Percentiles rank a stretch among this genome's conserved stretches.
These are phyloP conservation scores for Sorghum bicolor DNA, from an alignment of 176 grass and related monocot species.

Conservation along the genomic window DNA sequence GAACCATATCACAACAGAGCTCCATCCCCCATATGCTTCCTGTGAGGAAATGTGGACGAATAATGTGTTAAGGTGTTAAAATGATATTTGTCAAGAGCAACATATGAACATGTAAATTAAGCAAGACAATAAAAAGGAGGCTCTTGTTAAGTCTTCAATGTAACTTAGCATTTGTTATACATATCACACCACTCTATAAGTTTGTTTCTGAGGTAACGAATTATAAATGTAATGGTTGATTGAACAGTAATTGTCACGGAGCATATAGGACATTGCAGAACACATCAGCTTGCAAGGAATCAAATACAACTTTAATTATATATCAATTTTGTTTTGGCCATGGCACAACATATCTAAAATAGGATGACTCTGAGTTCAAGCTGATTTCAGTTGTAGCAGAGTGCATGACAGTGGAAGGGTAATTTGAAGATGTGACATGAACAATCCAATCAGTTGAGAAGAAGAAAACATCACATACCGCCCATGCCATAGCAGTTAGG, in stretches of 20 bases:
- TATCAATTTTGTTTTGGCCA: neutral
- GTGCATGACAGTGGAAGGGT: neutral
- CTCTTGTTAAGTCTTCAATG: neutral
- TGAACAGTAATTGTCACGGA: neutral
- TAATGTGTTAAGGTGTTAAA: neutral
- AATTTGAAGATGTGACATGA: neutral
- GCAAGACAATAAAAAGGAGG: neutral
- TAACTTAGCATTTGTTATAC: neutral
- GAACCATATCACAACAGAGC: conserved; percentile 69
- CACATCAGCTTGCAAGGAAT: neutral
- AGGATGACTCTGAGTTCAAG: neutral
- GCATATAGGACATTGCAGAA: neutral
- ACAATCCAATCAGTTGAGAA: neutral
- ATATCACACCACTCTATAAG: neutral
- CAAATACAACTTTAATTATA: neutral
- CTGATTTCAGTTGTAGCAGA: conserved; percentile 5
- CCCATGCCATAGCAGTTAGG: conserved; percentile 95
- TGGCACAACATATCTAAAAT: neutral
- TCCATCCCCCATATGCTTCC: conserved; percentile 96
- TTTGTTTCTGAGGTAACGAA: neutral
- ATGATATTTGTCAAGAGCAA: neutral
- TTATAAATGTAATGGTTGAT: neutral
- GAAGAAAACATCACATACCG: conserved; percentile 38
- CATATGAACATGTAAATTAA: neutral
- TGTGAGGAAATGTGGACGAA: neutral